Evolutionary conservation across 371 early-diverging fungal genomes (phyloP).

Genomic region (Lichtheimia hyalospora): DNA sequence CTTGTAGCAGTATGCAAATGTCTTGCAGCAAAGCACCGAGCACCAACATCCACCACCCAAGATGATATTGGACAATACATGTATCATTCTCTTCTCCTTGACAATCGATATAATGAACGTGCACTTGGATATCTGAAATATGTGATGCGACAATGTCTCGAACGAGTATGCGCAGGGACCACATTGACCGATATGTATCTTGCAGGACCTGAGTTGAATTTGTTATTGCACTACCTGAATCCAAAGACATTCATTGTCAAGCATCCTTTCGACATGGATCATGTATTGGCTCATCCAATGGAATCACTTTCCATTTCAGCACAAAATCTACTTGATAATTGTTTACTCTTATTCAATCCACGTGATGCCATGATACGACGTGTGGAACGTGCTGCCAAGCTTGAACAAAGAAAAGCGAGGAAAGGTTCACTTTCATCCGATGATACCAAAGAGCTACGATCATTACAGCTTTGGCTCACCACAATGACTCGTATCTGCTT

Average conservation of each 20-base stretch:
- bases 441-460: slow-evolving; percentile 31
- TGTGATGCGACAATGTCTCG: slow-evolving; percentile 27
- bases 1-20: slow-evolving; percentile 21
- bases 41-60: background rate
- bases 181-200: slow-evolving; percentile 20
- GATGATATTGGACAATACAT: background rate
- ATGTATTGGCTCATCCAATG: background rate
- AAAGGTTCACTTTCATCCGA: slow-evolving; percentile 9
- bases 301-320: background rate
- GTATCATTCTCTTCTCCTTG: slow-evolving; percentile 25
- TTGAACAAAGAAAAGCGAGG: slow-evolving; percentile 33
- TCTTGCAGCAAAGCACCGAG: slow-evolving; percentile 7
- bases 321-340: slow-evolving; percentile 17
- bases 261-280: background rate
- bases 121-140: slow-evolving; percentile 23
- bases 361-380: slow-evolving; percentile 28
- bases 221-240: slow-evolving; percentile 50
- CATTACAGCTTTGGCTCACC: slow-evolving; percentile 52
- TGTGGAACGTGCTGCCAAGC: slow-evolving; percentile 33
- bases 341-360: slow-evolving; percentile 6
- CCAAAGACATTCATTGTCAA: slow-evolving; percentile 35
- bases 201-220: slow-evolving; percentile 50
- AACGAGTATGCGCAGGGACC: slow-evolving; percentile 15
- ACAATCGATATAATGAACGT: slow-evolving; percentile 21
- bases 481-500: slow-evolving; percentile 51